Percentiles rank a stretch among this genome's conserved stretches.
Conservation (phyloP, 2,329 filamentous ascomycete species). For the Xylaria sp. region DNA sequence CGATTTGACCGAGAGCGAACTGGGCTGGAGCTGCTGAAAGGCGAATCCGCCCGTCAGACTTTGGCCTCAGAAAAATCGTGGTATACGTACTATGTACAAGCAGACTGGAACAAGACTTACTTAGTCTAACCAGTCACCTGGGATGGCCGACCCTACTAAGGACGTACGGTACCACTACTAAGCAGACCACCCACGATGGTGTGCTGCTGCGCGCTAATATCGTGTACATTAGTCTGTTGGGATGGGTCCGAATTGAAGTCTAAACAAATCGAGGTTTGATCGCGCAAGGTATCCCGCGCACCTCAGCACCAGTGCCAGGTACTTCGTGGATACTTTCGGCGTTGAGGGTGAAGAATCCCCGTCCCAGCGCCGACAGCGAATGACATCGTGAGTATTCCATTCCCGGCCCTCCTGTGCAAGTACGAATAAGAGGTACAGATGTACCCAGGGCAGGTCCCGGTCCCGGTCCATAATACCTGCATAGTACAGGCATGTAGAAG, state of each 20-base stretch:
- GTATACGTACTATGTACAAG: too few relatives aligned
- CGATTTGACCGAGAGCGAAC: constrained; percentile 29
- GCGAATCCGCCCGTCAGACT: neutral
- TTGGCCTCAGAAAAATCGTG: neutral
- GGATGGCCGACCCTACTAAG: constrained; percentile 6
- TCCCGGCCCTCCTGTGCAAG: constrained; percentile 15
- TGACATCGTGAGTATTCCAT: constrained; percentile 25
- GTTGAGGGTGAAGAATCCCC: constrained; percentile 16
- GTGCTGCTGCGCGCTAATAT: constrained; percentile 14
- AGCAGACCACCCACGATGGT: constrained; percentile 5
- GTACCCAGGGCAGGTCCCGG: neutral
- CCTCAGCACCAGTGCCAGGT: constrained; percentile 2
- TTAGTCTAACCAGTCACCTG: neutral
- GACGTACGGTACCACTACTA: constrained; percentile 11
- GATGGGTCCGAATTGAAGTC: constrained; percentile 10
- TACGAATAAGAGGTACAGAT: neutral
- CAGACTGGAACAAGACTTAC: too few relatives aligned
- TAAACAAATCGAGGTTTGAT: constrained; percentile 3
- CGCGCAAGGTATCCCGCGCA: constrained; percentile 16
- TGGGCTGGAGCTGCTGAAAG: neutral
- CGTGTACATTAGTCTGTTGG: constrained; percentile 8
- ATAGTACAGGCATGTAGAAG: neutral
- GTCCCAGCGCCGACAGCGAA: constrained; percentile 31
- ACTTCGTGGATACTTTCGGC: constrained; percentile 30
- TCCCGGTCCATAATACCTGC: neutral